Conservation (phyloP, 352 stramenopile species). For the Phytophthora constricta region DNA sequence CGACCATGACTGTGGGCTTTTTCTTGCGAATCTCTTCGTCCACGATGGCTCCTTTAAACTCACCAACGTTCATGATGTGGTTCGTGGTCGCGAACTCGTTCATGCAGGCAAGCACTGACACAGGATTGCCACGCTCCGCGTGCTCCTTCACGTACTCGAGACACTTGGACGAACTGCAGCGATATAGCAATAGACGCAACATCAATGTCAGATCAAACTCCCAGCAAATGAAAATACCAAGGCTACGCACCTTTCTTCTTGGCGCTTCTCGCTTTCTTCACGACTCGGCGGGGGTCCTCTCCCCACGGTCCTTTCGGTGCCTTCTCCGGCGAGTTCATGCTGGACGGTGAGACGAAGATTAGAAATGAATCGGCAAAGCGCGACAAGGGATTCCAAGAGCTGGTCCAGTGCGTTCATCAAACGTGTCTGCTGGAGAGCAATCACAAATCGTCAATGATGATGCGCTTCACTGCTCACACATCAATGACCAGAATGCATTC, state of each 20-base stretch:
- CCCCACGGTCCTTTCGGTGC: not conserved
- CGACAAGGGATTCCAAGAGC: too few species aligned
- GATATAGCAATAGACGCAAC: not conserved
- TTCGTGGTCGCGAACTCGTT: conserved; percentile 42
- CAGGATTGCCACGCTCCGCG: conserved; percentile 36
- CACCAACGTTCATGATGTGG: conserved; percentile 59
- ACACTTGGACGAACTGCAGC: conserved; percentile 37
- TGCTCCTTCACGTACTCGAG: conserved; percentile 51
- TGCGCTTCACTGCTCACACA: too few species aligned
- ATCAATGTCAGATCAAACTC: not conserved
- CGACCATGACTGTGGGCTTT: conserved; percentile 43
- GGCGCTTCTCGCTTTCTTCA: too few species aligned
- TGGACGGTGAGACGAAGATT: not conserved
- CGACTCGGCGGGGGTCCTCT: too few species aligned
- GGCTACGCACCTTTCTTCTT: conserved; percentile 14
- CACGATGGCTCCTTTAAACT: conserved; percentile 46
- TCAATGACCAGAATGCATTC: too few species aligned
- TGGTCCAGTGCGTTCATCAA: too few species aligned
- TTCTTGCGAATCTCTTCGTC: conserved; percentile 51
- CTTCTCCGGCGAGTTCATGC: conserved; percentile 2
- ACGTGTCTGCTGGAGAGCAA: not conserved
- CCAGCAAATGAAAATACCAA: too few species aligned
- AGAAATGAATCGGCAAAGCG: too few species aligned
- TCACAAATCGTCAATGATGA: not conserved
- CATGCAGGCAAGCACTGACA: conserved; percentile 45